phyloP scores from a whole-genome alignment of 805 yeast genomes.

The Zygosaccharomyces kombuchaensis region DNA sequence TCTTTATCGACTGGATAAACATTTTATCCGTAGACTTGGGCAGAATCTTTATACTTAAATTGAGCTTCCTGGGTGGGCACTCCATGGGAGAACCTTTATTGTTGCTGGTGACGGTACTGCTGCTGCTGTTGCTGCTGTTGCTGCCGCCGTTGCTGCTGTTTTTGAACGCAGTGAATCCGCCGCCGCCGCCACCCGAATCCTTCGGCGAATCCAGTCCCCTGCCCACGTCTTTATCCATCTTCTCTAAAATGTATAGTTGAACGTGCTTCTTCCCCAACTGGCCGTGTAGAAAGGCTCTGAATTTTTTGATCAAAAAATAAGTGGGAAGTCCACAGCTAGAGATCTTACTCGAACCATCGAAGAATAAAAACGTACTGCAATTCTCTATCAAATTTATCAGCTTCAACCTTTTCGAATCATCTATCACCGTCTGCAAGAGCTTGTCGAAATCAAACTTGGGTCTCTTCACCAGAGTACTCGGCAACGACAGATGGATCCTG shows the following conservation, averaged over 20 bases:
- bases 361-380: constrained; percentile 23
- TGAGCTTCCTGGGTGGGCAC: constrained; percentile 10
- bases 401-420: constrained; percentile 17
- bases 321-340: constrained; percentile 25
- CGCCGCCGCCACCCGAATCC: background rate
- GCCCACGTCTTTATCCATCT: constrained; percentile 7
- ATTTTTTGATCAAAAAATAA: constrained; percentile 24
- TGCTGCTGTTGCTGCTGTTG: background rate
- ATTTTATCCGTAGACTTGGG: constrained; percentile 19
- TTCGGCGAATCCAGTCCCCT: background rate
- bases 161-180: background rate
- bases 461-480: constrained; percentile 32
- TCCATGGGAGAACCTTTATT: background rate
- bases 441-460: constrained; percentile 29
- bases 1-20: constrained; percentile 33
- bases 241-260: constrained; percentile 10
- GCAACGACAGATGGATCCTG: constrained; percentile 29
- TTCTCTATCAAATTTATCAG: constrained; percentile 19
- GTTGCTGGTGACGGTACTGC: background rate
- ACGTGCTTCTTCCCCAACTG: constrained; percentile 9
- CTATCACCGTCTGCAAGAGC: constrained; percentile 23
- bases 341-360: constrained; percentile 25
- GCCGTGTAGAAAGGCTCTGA: constrained; percentile 12
- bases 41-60: constrained; percentile 22
- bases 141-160: background rate